Evolutionary conservation across 495 filamentous ascomycete species (phyloP), one percentile per base, ranked within the genome.

Genomic region (Peziza echinospora): DNA sequence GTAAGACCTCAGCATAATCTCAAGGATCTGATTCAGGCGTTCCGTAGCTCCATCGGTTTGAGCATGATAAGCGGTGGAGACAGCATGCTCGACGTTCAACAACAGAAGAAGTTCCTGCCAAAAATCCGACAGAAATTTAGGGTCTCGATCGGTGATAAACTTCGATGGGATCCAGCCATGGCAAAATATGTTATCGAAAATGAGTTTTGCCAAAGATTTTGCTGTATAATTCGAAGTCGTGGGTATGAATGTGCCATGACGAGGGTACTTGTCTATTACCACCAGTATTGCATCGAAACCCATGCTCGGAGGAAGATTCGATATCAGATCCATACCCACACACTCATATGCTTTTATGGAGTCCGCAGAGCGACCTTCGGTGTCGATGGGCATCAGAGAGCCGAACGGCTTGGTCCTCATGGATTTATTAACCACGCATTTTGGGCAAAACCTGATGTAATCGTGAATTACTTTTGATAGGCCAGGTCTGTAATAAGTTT

Each of bases 131-230:
- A 47, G 21, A 26, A 47, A 19, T 24, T 28, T 47, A 8, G 44
- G n/a, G 19, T 47, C 44, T 37, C 44, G 23, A 21, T 47, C 44
- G 24, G 44, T 39, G n/a, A 47, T 37, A 28, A 47, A 47, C 19
- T 47, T 30, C 9, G 21, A n/a, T 6, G 25, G 44, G 16, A 47
- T 22, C 9, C 21, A 47, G 5, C 44, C 44, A 5, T 16, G 44
- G 5, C 9, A 37, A 5, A 47, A 22, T 13, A 47, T 26, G 19
- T 47, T 11, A 10, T 30, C 21, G 26, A 47, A 37, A 19, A 47
- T 5, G 24, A 16, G 13, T 11, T 30, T 28, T 6, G 44, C 44
- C 5, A 9, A 5, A 9, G 44, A 47, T 30, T 7, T 26, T 13
- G 43, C 43, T 9, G 43, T 45, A 19, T 24, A 45, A 22, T 25